phyloP scores from a whole-genome alignment of 2,329 filamentous ascomycete species.

The Knoxdaviesia proteae region DNA sequence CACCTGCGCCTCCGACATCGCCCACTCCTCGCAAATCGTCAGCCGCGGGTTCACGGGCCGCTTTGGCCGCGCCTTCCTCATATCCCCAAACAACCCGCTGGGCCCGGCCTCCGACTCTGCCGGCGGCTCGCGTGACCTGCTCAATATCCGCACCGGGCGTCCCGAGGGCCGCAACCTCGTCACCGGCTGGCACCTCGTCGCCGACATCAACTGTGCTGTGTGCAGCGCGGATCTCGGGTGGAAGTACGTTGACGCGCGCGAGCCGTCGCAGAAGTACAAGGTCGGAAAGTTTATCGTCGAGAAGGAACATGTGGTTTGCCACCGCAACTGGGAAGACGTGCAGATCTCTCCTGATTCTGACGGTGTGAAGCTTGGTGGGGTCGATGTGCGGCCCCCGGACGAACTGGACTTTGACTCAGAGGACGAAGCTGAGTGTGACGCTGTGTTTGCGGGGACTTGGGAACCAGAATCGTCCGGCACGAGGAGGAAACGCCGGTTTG shows the following conservation, averaged over 20 bases:
- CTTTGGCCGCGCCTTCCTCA: constrained; percentile 41
- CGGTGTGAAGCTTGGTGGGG: constrained; percentile 4
- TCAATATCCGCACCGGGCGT: constrained; percentile 34
- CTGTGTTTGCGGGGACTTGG: constrained; percentile 42
- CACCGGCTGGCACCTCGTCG: constrained; percentile 42
- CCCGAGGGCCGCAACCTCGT: constrained; percentile 35
- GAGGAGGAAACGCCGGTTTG: background rate
- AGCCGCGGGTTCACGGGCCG: constrained; percentile 47
- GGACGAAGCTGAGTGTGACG: constrained; percentile 46
- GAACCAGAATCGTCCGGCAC: constrained; percentile 18
- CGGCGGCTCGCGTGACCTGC: constrained; percentile 15
- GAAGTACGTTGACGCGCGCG: constrained; percentile 46
- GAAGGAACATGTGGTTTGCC: constrained; percentile 31
- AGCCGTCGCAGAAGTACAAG: constrained; percentile 42
- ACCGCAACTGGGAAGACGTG: constrained; percentile 31
- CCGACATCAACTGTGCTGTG: constrained; percentile 36
- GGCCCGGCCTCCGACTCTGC: constrained; percentile 6
- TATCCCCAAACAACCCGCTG: constrained; percentile 17
- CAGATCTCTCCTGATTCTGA: constrained; percentile 7
- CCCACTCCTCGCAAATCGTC: constrained; percentile 37
- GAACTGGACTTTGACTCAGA: constrained; percentile 37
- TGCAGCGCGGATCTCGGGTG: constrained; percentile 40
- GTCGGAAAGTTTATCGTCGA: constrained; percentile 49
- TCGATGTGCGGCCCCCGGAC: constrained; percentile 7
- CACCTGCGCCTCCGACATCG: constrained; percentile 38